A percentile compares a stretch with the other conserved stretches of the same genome.
phyloP scores from a whole-genome alignment of 2,329 filamentous ascomycete genomes.

The Metarhizium sp. region DNA sequence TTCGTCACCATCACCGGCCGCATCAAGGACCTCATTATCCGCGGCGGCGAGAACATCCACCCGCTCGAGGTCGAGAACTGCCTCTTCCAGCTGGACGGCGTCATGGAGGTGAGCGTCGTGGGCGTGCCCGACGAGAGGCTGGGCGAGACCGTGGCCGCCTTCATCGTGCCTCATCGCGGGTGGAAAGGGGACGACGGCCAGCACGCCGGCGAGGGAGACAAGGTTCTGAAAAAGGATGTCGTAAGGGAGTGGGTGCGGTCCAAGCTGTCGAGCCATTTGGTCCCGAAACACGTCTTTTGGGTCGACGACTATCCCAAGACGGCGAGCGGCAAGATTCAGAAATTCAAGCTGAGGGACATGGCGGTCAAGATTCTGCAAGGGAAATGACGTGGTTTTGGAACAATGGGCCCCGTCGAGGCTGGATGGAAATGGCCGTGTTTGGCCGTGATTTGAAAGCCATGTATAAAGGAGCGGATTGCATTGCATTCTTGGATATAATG shows the following conservation, averaged over 20 bases:
- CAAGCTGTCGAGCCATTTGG: slow-evolving; percentile 64
- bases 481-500: background rate
- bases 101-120: slow-evolving; percentile 73
- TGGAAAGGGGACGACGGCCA: slow-evolving; percentile 15
- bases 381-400: too few species aligned
- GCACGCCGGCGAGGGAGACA: slow-evolving; percentile 11
- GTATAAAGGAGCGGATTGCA: background rate
- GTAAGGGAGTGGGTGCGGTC: slow-evolving; percentile 64
- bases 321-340: slow-evolving; percentile 93
- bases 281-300: slow-evolving; percentile 87
- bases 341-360: slow-evolving; percentile 71
- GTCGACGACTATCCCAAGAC: slow-evolving; percentile 83
- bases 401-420: too few species aligned
- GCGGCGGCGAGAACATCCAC: slow-evolving; percentile 92
- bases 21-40: slow-evolving; percentile 93
- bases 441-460: background rate
- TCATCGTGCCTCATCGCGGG: slow-evolving; percentile 49
- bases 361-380: slow-evolving; percentile 32
- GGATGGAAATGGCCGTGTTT: too few species aligned
- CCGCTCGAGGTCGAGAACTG: slow-evolving; percentile 89
- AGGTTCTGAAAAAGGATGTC: slow-evolving; percentile 42
- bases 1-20: slow-evolving; percentile 84
- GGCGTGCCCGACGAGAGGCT: slow-evolving; percentile 74
- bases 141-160: slow-evolving; percentile 81
- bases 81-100: slow-evolving; percentile 59